Base-by-base conservation (phyloP, 352 stramenopile species). In the Pythium diclinum region DNA sequence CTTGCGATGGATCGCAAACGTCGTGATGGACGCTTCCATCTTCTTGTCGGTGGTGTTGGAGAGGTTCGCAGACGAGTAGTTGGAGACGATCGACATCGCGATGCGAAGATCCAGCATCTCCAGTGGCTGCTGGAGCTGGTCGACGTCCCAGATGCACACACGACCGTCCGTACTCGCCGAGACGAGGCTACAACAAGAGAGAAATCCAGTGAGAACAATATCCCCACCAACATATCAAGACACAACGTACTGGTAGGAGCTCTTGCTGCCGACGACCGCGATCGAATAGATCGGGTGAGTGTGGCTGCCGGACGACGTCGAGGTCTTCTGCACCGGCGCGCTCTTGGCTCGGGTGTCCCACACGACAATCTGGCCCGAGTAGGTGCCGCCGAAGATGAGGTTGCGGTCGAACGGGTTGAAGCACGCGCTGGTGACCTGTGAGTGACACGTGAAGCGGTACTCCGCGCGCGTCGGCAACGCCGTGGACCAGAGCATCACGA, bases 251-350 rank as follows among this genome's bases (percentile, higher is more conserved):
- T 87, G 79, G 68, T 90, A 91, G 10, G 83, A 79, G 30, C 71
- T 91, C 71, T 95, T 95, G 16, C 81, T 88, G 32, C 88, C 88
- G 14, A 91, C 79, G 56, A 96, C 73, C 38, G 76, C 69, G 82
- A 96, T 94, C 3, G 85, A 77, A 65, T 95, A 96, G 59, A 96
- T 93, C 21, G 88, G 88, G 55, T 96, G 88, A 28, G 86, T 95
- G 63, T 96, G 88, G 58, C 83, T 90, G 33, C 79, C 83, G 14
- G 84, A 77, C 32, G 86, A 92, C 23, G 95, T 67, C 52, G 81
- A 85, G 4, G 85, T 96, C 64, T 94, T 94, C 47, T 94, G 83
- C 55, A 96, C 87, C 0, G 88, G 88, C 13, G 83, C 77, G 13
- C 68, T 76, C 71, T 94, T 95, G 3, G 88, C 87, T 36, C 88